Evolutionary conservation across 176 grass and related monocot species (phyloP).

Genomic region (Aegilops sharonensis): DNA sequence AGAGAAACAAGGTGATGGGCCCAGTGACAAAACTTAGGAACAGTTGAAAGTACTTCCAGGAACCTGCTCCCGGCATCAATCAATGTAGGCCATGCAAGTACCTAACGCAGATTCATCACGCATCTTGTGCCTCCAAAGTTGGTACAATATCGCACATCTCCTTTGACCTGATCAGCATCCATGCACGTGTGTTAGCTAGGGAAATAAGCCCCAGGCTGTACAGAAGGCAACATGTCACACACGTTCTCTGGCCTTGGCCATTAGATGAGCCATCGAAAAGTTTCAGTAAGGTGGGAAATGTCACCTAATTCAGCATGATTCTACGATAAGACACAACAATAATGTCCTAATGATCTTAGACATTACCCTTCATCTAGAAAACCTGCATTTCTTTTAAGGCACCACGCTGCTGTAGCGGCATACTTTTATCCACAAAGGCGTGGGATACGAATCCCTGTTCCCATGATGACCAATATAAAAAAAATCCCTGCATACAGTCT

Average conservation of each 20-base stretch:
- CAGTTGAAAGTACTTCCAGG: constrained; percentile 12
- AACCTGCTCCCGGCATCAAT: constrained; percentile 20
- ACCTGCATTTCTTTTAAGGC: not conserved
- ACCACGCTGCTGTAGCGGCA: constrained; percentile 14
- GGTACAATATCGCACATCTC: constrained; percentile 33
- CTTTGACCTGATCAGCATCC: constrained; percentile 19
- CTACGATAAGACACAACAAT: not conserved
- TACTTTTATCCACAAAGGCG: constrained; percentile 18
- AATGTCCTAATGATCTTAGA: constrained; percentile 4
- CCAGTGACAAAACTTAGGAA: constrained; percentile 6
- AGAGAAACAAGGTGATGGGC: constrained; percentile 26
- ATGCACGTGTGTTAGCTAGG: constrained; percentile 28
- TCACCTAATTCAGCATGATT: constrained; percentile 11
- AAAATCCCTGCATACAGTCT: not conserved
- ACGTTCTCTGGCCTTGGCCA: not conserved
- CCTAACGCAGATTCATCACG: constrained; percentile 39
- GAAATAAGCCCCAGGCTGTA: not conserved
- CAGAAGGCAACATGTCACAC: constrained; percentile 16
- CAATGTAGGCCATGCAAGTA: constrained; percentile 23
- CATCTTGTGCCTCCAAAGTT: constrained; percentile 12
- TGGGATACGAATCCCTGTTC: constrained; percentile 28
- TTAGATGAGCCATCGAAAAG: constrained; percentile 7
- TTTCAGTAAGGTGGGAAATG: not conserved
- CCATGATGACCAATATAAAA: constrained; percentile 23
- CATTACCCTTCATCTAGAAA: not conserved